Evolutionary conservation across 805 yeast species (phyloP).

Genomic region (Jamesozyma lodderae): DNA sequence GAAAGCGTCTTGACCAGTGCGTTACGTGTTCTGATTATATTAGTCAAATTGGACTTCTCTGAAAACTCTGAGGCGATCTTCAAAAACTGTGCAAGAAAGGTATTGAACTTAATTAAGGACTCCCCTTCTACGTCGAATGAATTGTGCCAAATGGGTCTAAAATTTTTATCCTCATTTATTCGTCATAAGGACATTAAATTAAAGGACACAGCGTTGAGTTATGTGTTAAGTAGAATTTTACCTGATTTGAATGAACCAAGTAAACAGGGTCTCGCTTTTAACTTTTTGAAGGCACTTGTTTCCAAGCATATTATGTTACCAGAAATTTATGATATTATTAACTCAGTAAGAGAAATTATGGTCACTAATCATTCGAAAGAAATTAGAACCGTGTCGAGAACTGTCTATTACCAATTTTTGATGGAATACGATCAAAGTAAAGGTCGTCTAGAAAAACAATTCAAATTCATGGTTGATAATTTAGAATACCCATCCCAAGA

Average conservation of each 20-base stretch:
- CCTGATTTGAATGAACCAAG: conserved; percentile 89
- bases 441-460: conserved; percentile 73
- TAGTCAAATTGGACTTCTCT: conserved; percentile 55
- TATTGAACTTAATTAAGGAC: conserved; percentile 57
- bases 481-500: conserved; percentile 73
- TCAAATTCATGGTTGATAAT: conserved; percentile 71
- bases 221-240: conserved; percentile 58
- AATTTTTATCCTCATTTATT: conserved; percentile 61
- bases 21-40: conserved; percentile 49
- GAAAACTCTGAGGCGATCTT: conserved; percentile 39
- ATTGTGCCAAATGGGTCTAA: conserved; percentile 69
- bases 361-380: conserved; percentile 78
- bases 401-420: conserved; percentile 72
- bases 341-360: conserved; percentile 71
- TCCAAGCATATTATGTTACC: conserved; percentile 67
- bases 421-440: conserved; percentile 93
- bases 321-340: conserved; percentile 85
- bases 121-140: conserved; percentile 72
- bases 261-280: conserved; percentile 80
- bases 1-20: conserved; percentile 71
- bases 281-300: conserved; percentile 71
- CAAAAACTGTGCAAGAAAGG: conserved; percentile 50
- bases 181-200: conserved; percentile 60
- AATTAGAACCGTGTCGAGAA: conserved; percentile 76
- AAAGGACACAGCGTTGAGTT: conserved; percentile 64